phyloP scores from a whole-genome alignment of 2,329 filamentous ascomycete genomes.

The Paracoccidioides brasiliensis region DNA sequence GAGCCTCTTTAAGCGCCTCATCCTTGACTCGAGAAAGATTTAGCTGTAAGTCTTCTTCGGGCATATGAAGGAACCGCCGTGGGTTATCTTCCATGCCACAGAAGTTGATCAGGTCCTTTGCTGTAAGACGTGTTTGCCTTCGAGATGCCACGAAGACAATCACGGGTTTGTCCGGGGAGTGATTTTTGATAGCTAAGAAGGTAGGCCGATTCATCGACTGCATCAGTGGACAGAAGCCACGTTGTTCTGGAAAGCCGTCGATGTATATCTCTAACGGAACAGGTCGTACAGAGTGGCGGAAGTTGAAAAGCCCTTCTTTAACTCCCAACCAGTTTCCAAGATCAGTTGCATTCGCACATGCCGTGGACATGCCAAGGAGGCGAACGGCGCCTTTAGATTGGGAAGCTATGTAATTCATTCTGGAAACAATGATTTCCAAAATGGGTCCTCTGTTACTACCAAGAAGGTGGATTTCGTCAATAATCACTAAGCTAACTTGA shows the following conservation, averaged over 20 bases:
- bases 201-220: constrained; percentile 98
- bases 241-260: constrained; percentile 87
- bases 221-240: constrained; percentile 95
- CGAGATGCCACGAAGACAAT: constrained; percentile 97
- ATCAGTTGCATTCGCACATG: constrained; percentile 89
- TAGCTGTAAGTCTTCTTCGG: constrained; percentile 79
- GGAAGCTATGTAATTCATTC: constrained; percentile 97
- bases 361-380: constrained; percentile 96
- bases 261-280: constrained; percentile 95
- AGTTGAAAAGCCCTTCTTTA: constrained; percentile 92
- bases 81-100: constrained; percentile 99
- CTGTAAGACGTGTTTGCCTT: constrained; percentile 84
- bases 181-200: constrained; percentile 89
- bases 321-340: constrained; percentile 94
- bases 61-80: constrained; percentile 82
- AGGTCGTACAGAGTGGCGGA: constrained; percentile 88
- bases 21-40: constrained; percentile 89
- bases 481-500: constrained; percentile 90
- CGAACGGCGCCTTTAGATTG: constrained; percentile 82
- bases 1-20: constrained; percentile 78
- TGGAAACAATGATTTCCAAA: constrained; percentile 82
- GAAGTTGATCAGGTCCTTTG: constrained; percentile 90
- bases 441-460: constrained; percentile 94
- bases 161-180: constrained; percentile 91
- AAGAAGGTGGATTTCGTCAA: constrained; percentile 96